Evolutionary conservation across 495 filamentous ascomycete genomes (phyloP).

Genomic region (Aspergillus indologenus): DNA sequence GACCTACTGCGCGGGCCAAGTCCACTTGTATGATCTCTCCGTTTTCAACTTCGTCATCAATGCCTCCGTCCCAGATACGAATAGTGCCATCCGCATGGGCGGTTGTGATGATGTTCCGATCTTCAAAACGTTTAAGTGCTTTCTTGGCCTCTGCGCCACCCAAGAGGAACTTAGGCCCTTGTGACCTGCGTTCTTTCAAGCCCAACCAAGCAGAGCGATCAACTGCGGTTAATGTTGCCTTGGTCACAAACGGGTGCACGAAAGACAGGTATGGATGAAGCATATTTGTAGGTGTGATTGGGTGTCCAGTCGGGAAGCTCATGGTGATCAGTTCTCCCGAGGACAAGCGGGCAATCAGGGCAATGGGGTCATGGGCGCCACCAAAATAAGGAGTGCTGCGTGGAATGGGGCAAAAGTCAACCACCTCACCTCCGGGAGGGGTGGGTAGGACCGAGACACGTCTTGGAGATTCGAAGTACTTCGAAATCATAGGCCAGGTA

Average conservation of each 20-base stretch:
- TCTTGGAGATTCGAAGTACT: conserved; percentile 72
- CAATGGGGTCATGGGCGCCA: conserved; percentile 86
- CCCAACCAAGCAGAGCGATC: conserved; percentile 82
- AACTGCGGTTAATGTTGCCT: conserved; percentile 61
- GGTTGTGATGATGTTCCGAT: conserved; percentile 75
- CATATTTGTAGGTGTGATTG: conserved; percentile 87
- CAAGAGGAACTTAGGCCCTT: conserved; percentile 68
- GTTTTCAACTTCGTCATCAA: conserved; percentile 92
- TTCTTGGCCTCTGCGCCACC: conserved; percentile 71
- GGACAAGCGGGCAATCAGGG: conserved; percentile 70
- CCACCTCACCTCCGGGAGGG: conserved; percentile 72
- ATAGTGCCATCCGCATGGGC: conserved; percentile 86
- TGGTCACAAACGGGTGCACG: conserved; percentile 82
- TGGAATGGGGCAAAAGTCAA: conserved; percentile 82
- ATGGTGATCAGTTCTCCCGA: conserved; percentile 86
- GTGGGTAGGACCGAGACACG: conserved; percentile 66
- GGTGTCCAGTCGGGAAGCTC: conserved; percentile 86
- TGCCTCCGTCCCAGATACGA: conserved; percentile 84
- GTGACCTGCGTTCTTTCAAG: conserved; percentile 71
- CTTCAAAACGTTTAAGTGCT: conserved; percentile 69
- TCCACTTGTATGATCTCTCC: conserved; percentile 77
- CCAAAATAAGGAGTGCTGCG: conserved; percentile 78
- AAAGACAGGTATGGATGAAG: conserved; percentile 79
- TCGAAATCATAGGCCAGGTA: conserved; percentile 74
- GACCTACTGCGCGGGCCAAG: conserved; percentile 74